Percentiles rank a stretch among this genome's conserved stretches.
These are phyloP conservation scores for Tulasnella sp. DNA, from an alignment of 768 basidiomycete species.

Conservation along the genomic window DNA sequence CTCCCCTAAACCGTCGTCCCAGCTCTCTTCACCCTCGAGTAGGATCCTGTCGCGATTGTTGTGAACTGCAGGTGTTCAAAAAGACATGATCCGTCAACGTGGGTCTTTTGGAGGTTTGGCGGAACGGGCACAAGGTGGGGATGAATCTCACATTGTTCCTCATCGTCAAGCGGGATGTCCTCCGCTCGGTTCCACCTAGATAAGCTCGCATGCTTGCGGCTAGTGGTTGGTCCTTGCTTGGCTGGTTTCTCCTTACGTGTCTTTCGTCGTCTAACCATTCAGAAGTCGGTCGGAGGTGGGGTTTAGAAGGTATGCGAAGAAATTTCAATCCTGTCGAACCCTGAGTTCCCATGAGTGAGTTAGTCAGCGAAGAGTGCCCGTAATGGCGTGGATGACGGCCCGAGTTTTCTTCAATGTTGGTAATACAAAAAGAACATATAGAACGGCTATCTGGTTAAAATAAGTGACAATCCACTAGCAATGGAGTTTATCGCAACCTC, in stretches of 20 bases:
- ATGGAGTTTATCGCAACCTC: too few relatives aligned
- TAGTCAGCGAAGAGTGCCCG: too few relatives aligned
- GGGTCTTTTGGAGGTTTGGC: constrained; percentile 12
- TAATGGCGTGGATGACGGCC: too few relatives aligned
- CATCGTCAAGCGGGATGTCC: constrained; percentile 65
- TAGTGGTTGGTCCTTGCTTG: background rate
- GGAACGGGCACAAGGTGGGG: background rate
- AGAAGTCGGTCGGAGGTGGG: too few relatives aligned
- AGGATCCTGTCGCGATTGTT: constrained; percentile 62
- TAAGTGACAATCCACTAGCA: too few relatives aligned
- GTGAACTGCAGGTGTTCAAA: constrained; percentile 61
- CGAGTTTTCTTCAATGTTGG: too few relatives aligned
- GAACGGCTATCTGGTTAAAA: too few relatives aligned
- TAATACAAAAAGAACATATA: too few relatives aligned
- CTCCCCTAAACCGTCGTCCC: constrained; percentile 39
- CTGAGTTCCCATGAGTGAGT: too few relatives aligned
- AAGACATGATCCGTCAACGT: background rate
- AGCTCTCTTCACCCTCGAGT: constrained; percentile 44
- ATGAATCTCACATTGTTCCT: constrained; percentile 55
- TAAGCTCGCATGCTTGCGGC: constrained; percentile 23
- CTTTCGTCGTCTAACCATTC: constrained; percentile 10
- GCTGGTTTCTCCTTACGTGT: background rate
- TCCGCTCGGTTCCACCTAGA: constrained; percentile 53
- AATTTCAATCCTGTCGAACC: too few relatives aligned
- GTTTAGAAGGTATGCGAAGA: too few relatives aligned